Base-by-base conservation (phyloP, 1,284 basidiomycete species). In the Gymnopus androsaceus region DNA sequence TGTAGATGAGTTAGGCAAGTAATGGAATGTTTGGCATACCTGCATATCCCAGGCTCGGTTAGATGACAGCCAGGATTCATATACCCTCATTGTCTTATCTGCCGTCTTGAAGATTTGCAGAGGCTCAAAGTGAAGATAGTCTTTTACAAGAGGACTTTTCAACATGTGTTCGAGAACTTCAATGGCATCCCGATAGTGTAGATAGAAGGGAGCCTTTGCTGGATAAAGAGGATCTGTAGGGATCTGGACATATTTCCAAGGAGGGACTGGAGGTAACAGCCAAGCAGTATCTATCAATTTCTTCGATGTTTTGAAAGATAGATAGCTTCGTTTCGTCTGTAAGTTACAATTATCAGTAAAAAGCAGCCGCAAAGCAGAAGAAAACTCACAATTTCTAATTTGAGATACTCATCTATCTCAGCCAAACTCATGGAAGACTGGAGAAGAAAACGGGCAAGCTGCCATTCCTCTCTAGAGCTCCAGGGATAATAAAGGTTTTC, bases 31-130 rank as follows among this genome's bases (percentile, higher is more conserved):
- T 34, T 8, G 4, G 23, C 58, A 27, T 34, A 69, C 70, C 63
- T 73, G 71, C 64, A 71, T 67, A 33, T 33, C 36, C 69, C 67
- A 71, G 7, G 69, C 67, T 14, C 48, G 58, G 51, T 67, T 55
- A 7, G 65, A 64, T 8, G 65, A 66, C 5, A 68, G 42, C 69
- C 68, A 70, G 38, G 69, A 67, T 4, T 61, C 61, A 53, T 64
- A 69, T 19, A 68, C 55, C 7, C 66, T 55, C 49, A 58, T 61
- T 11, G 52, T 1, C 41, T 61, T 66, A 31, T 54, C 54, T 6
- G 63, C 61, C 11, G 54, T 51, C 23, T 57, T 44, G 33, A 60
- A 67, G 1, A 69, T 31, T 23, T 52, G 54, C 15, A 62, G 52
- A 11, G 68, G 69, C 2, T 38, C 57, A 28, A 66, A 64, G 7